phyloP scores from a whole-genome alignment of 306 rosid species.

The Vigna nakashimae region DNA sequence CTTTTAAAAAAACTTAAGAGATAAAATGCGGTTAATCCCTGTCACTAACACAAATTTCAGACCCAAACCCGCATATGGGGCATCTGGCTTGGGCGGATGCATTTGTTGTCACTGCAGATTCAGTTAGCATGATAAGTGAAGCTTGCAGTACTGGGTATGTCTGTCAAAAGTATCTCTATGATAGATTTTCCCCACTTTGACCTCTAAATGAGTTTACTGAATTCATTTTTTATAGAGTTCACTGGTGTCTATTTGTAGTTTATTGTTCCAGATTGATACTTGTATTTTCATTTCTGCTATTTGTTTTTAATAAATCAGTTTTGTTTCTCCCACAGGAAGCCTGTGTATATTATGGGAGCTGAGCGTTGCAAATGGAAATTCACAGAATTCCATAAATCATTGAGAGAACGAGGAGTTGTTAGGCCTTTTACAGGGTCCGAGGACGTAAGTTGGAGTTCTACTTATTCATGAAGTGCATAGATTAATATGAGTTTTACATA shows the following conservation, averaged over 20 bases:
- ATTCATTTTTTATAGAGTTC: neutral
- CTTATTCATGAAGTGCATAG: slow-evolving; percentile 20
- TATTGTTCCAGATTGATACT: neutral
- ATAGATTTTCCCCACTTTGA: slow-evolving; percentile 4
- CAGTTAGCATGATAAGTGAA: slow-evolving; percentile 88
- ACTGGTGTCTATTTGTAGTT: neutral
- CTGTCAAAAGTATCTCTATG: slow-evolving; percentile 28
- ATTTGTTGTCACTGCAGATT: slow-evolving; percentile 95
- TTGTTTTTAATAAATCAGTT: slow-evolving; percentile 12
- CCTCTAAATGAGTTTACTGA: slow-evolving; percentile 14
- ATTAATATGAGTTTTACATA: neutral
- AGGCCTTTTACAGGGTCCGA: slow-evolving; percentile 92
- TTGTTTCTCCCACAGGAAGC: slow-evolving; percentile 65
- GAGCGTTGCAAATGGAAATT: slow-evolving; percentile 93
- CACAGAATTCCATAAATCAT: slow-evolving; percentile 76
- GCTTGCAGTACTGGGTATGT: slow-evolving; percentile 98
- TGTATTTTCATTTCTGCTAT: slow-evolving; percentile 15
- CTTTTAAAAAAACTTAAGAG: slow-evolving; percentile 2
- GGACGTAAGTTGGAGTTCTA: slow-evolving; percentile 68
- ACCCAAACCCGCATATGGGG: slow-evolving; percentile 87
- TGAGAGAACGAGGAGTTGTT: slow-evolving; percentile 75
- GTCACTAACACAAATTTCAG: slow-evolving; percentile 51
- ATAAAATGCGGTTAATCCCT: slow-evolving; percentile 4
- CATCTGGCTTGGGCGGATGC: slow-evolving; percentile 97
- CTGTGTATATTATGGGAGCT: slow-evolving; percentile 82